Percentiles rank a stretch among this genome's conserved stretches.
Evolutionary conservation across 805 yeast species (phyloP).

Genomic region (Candida jianshihensis): DNA sequence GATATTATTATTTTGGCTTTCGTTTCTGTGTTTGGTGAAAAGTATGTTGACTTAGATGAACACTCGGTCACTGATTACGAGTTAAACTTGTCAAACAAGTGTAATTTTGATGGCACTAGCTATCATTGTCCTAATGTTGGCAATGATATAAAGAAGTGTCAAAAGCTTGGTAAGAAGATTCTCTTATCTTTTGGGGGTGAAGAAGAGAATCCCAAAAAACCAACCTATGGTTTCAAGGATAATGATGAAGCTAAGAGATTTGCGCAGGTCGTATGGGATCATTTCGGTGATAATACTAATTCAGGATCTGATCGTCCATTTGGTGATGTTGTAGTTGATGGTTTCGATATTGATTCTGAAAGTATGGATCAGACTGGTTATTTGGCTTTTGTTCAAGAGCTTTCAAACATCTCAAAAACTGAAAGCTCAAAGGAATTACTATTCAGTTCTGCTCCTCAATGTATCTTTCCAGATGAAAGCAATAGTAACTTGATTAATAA

Average conservation of each 20-base stretch:
- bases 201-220: constrained; percentile 34
- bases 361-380: constrained; percentile 58
- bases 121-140: constrained; percentile 48
- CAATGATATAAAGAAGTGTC: constrained; percentile 68
- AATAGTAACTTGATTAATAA: constrained; percentile 41
- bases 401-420: constrained; percentile 32
- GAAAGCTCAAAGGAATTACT: constrained; percentile 44
- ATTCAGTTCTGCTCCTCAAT: constrained; percentile 77
- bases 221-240: constrained; percentile 67
- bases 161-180: constrained; percentile 68
- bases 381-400: constrained; percentile 46
- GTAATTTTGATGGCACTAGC: constrained; percentile 30
- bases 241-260: constrained; percentile 67
- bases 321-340: constrained; percentile 73
- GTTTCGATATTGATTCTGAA: constrained; percentile 91
- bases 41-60: constrained; percentile 1
- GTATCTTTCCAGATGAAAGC: constrained; percentile 60
- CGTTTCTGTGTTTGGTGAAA: constrained; percentile 19
- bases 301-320: constrained; percentile 48
- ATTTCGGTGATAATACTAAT: constrained; percentile 47
- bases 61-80: constrained; percentile 20
- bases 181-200: constrained; percentile 74
- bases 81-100: constrained; percentile 50
- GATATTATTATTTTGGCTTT: constrained; percentile 72
- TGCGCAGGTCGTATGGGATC: constrained; percentile 53